A percentile compares a stretch with the other conserved stretches of the same genome.
phyloP scores from a whole-genome alignment of 169 alveolate genomes.

The Plasmodium falciparum region DNA sequence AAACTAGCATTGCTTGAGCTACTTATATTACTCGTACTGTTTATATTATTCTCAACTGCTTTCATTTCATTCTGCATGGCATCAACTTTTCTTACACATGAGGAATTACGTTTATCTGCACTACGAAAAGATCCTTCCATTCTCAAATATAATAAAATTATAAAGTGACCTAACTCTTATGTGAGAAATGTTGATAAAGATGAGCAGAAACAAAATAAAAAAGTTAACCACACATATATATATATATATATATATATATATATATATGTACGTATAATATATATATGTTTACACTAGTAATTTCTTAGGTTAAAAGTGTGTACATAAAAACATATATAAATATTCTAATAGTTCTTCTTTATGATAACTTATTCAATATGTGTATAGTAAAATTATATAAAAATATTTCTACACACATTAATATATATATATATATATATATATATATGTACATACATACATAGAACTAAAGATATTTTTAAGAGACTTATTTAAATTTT shows the following conservation, averaged over 20 bases:
- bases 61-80: slow-evolving; percentile 19
- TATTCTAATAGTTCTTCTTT: no score
- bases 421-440: no score
- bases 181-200: background rate
- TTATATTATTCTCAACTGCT: slow-evolving; percentile 15
- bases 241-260: slow-evolving; percentile 6
- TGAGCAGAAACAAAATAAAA: background rate
- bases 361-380: no score
- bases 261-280: background rate
- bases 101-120: slow-evolving; percentile 4
- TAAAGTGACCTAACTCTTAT: background rate
- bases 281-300: slow-evolving; percentile 36
- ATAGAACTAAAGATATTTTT: no score
- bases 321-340: no score
- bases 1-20: background rate
- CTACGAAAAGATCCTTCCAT: slow-evolving; percentile 37
- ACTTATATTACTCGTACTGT: slow-evolving; percentile 1
- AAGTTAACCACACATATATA: background rate
- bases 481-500: no score
- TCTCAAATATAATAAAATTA: background rate
- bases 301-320: background rate
- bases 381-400: no score
- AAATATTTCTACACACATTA: no score
- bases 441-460: no score
- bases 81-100: slow-evolving; percentile 22